phyloP scores from a whole-genome alignment of 164 flowering plant genomes.

The Warburgia ugandensis region DNA sequence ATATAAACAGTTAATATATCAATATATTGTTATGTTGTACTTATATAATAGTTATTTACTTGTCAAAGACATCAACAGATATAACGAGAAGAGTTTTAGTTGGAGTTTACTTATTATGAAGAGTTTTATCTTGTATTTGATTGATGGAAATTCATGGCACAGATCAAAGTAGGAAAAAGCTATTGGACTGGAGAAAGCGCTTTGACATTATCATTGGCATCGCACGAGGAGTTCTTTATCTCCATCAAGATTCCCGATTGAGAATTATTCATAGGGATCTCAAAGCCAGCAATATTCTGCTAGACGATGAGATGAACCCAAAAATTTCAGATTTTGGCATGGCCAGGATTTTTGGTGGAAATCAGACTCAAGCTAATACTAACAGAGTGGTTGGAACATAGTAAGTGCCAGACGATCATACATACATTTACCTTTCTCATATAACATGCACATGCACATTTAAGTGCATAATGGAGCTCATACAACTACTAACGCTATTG shows the following conservation, averaged over 20 bases:
- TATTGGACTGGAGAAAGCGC: conserved; percentile 21
- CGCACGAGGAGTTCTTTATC: conserved; percentile 49
- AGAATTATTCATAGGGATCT: conserved; percentile 52
- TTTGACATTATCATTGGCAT: conserved; percentile 30
- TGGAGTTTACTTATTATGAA: no score
- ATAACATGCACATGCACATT: no score
- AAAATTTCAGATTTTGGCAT: conserved; percentile 50
- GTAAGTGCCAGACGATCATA: no score
- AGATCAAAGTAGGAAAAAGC: not conserved
- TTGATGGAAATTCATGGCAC: no score
- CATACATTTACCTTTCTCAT: no score
- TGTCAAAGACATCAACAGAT: no score
- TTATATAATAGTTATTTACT: no score
- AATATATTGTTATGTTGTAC: no score
- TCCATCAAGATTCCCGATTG: conserved; percentile 51
- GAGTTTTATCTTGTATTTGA: not conserved
- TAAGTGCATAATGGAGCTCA: no score
- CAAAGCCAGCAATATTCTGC: conserved; percentile 44
- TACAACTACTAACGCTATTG: no score
- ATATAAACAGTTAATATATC: no score
- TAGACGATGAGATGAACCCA: conserved; percentile 40
- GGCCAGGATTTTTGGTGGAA: conserved; percentile 30
- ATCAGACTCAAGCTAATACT: conserved; percentile 21
- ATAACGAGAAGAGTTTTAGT: no score
- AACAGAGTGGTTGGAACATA: conserved; percentile 28